Base-by-base conservation (phyloP, 2,329 filamentous ascomycete species). In the Fusarium palustre region DNA sequence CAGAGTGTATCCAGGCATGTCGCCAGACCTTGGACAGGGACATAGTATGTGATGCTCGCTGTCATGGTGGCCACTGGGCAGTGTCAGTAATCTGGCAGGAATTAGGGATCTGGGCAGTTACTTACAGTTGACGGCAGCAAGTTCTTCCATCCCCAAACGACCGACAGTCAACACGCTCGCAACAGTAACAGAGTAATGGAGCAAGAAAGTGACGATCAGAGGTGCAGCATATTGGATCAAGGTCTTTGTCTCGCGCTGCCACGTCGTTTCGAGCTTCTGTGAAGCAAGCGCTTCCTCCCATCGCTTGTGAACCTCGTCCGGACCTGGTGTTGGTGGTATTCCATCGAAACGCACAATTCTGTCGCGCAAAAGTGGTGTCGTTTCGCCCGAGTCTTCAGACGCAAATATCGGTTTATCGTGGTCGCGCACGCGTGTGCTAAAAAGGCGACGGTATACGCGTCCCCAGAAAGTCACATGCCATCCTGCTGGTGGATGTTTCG, bases 1-100 rank as follows among this genome's bases (percentile, higher is more conserved):
- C 94, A 97, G 1, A 97, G 88, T 0, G 94, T 97, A 79, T 97
- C 94, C 20, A 97, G 84, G 61, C 90, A 92, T 1, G 94, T 97
- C 1, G 93, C 90, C 11, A 97, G 83, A 13, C 93, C 91, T 75
- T 93, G 91, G 66, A 92, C 90, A 2, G 92, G 87, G 2, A 90
- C 90, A 75, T 91, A 92, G 57, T 90, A 92, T 7, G 88, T 91
- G 69, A 94, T 94, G 63, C 88, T 92, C 7, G 90, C 90, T 2
- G 90, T 92, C 91, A 94, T 94, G 62, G 88, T 89, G 7, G 80
- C 79, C 66, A 81, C 75, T 76, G 13, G 4, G 0, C 6, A 3
- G 3, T 13, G 6, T 68, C 9, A 70, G 46, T 7, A 24, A 30
- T 3, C 3, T 11, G 10, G 10, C 11, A 30, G 28, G 10, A 11